Conservation (phyloP, 176 grass and related monocot species). For the Aegilops bicornis region DNA sequence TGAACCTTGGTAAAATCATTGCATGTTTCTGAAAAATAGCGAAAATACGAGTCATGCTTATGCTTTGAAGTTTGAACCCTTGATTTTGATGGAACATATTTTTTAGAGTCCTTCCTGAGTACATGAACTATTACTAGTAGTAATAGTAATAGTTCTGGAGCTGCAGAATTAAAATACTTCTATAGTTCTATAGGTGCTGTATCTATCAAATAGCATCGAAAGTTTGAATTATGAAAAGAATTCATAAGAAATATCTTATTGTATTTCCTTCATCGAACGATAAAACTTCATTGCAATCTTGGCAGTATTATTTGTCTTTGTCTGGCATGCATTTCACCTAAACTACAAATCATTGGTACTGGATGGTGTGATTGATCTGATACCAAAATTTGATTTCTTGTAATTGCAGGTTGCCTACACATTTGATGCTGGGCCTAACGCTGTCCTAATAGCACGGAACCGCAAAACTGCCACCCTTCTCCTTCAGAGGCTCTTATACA, state of each 20-base stretch:
- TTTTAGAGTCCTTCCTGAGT: not conserved
- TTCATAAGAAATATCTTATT: not conserved
- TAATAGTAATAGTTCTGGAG: not conserved
- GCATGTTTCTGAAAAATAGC: not conserved
- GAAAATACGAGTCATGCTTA: not conserved
- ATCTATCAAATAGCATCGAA: not conserved
- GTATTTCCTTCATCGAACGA: not conserved
- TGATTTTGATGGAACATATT: not conserved
- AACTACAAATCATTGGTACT: not conserved
- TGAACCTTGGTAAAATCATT: not conserved
- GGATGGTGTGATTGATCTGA: not conserved
- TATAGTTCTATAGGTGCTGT: not conserved
- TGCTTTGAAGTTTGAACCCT: not conserved
- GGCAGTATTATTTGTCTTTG: not conserved
- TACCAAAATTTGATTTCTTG: not conserved
- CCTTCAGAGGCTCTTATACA: constrained; percentile 67
- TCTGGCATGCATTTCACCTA: not conserved
- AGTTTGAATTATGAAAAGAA: not conserved
- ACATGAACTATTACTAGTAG: not conserved
- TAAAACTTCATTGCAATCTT: not conserved
- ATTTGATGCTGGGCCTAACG: constrained; percentile 88
- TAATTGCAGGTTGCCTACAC: constrained; percentile 77
- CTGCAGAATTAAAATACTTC: not conserved
- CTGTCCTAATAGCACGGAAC: constrained; percentile 73
- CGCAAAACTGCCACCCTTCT: constrained; percentile 68